Evolutionary conservation across 768 basidiomycete species (phyloP), one percentile per base, ranked within the genome.

Genomic region (Phylloporus scabripes): DNA sequence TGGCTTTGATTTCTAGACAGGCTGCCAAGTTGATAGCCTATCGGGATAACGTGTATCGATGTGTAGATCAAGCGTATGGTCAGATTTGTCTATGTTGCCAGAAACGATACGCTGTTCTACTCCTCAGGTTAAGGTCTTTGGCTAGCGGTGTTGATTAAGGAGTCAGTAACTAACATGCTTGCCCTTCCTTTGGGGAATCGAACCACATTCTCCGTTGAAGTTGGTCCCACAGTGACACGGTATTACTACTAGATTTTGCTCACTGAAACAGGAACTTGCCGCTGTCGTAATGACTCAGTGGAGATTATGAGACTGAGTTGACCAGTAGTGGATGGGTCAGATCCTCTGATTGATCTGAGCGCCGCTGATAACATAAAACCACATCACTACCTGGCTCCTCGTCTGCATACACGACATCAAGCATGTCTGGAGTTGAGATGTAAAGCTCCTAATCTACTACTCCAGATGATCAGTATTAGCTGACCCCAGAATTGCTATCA

Each of bases 1-100:
- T 52, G 93, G 93, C 4, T 91, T 97, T 62, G 94, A 97, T 50
- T 98, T 96, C 63, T 95, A 74, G 64, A 62, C 36, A 36, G 15
- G 12, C 29, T 37, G 20, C 9, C 36, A 29, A 40, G 39, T 32
- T 18, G 44, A 24, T 38, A 45, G 21, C 29, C 29, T 26, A 33
- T 39, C 21, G 20, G 34, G 41, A 46, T 21, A 33, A 31, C 18
- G 23, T 23, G 39, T 40, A 42, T 14, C 20, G 33, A 7, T 33
- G 10, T 33, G 23, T 23, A 32, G 28, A 37, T 53, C 3, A 26
- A 31, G 29, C 29, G 20, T 20, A 12, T 42, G 21, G 24, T 42
- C 40, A 42, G 11, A 18, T 39, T 38, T 33, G 3, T 7, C 24
- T 42, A 17, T 14, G 38, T 11, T 28, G n/a, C 41, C 26, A 8